Evolutionary conservation across 1,284 basidiomycete genomes (phyloP).

Genomic region (Puccinia triticina): DNA sequence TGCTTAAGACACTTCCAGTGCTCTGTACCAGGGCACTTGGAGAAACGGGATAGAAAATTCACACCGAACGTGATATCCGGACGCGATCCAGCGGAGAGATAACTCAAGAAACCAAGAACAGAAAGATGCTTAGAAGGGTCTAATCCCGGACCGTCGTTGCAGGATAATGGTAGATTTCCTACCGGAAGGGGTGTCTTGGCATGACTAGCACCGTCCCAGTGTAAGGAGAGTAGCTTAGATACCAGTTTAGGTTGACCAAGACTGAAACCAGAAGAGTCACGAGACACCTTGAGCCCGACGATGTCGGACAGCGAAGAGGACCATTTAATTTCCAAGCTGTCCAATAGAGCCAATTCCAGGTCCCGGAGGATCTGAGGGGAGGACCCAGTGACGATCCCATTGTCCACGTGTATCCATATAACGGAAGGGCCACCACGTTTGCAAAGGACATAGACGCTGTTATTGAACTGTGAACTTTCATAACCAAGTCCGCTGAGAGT

Average conservation of each 20-base stretch:
- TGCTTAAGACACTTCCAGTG: constrained; percentile 18
- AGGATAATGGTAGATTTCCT: not conserved
- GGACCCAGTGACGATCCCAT: not conserved
- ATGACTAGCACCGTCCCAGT: not conserved
- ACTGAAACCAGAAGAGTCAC: not conserved
- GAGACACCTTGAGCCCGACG: not conserved
- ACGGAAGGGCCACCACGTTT: not conserved
- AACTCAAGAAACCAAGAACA: not conserved
- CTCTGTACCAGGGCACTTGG: not conserved
- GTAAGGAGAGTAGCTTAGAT: not conserved
- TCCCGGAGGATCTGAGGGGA: not conserved
- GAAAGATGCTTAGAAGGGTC: not conserved
- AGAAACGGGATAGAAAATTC: constrained; percentile 1
- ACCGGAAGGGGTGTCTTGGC: not conserved
- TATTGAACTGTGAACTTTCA: not conserved
- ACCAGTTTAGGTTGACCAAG: not conserved
- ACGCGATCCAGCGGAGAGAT: not conserved
- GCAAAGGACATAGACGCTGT: not conserved
- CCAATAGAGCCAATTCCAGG: not conserved
- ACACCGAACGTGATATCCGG: not conserved
- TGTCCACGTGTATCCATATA: constrained; percentile 27
- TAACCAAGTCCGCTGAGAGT: not conserved
- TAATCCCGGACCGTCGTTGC: not conserved
- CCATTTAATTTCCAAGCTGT: constrained; percentile 5
- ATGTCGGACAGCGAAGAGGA: not conserved